These are phyloP conservation scores for Stellera chamaejasme DNA, from an alignment of 345 rosid genomes.

Conservation along the genomic window DNA sequence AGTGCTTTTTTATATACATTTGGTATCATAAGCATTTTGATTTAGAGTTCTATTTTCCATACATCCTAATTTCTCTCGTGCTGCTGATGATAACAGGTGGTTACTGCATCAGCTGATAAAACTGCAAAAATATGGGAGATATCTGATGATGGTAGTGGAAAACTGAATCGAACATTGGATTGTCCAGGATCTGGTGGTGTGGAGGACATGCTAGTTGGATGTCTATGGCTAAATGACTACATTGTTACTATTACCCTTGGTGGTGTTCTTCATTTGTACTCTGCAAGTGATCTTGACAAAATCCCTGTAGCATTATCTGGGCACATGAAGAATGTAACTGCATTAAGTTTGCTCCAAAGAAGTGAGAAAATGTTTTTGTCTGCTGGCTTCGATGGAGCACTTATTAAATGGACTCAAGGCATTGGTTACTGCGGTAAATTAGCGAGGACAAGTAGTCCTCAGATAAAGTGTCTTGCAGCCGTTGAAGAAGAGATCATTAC, in stretches of 20 bases:
- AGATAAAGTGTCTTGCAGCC: constrained; percentile 59
- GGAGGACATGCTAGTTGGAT: constrained; percentile 75
- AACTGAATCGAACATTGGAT: constrained; percentile 39
- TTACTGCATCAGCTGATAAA: constrained; percentile 80
- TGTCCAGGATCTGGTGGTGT: constrained; percentile 46
- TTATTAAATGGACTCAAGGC: constrained; percentile 65
- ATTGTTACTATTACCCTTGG: constrained; percentile 60
- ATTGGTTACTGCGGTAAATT: constrained; percentile 48
- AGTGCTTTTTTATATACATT: too few species aligned
- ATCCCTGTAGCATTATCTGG: constrained; percentile 48
- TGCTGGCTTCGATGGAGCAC: constrained; percentile 68
- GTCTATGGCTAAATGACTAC: constrained; percentile 74
- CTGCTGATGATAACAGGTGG: constrained; percentile 26
- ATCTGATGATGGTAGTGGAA: constrained; percentile 46
- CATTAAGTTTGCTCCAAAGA: constrained; percentile 38
- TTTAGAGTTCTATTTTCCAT: constrained; percentile 6
- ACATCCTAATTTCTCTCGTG: constrained; percentile 3
- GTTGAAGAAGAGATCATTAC: constrained; percentile 40
- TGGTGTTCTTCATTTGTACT: constrained; percentile 47
- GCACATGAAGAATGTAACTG: constrained; percentile 54
- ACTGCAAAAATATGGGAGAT: constrained; percentile 75
- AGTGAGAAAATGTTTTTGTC: constrained; percentile 44
- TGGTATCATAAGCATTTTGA: not conserved
- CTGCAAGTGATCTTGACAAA: constrained; percentile 57
- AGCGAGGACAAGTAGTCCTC: constrained; percentile 38